Conservation (phyloP, 768 basidiomycete genomes). For the Boletus pseudopeckii region DNA sequence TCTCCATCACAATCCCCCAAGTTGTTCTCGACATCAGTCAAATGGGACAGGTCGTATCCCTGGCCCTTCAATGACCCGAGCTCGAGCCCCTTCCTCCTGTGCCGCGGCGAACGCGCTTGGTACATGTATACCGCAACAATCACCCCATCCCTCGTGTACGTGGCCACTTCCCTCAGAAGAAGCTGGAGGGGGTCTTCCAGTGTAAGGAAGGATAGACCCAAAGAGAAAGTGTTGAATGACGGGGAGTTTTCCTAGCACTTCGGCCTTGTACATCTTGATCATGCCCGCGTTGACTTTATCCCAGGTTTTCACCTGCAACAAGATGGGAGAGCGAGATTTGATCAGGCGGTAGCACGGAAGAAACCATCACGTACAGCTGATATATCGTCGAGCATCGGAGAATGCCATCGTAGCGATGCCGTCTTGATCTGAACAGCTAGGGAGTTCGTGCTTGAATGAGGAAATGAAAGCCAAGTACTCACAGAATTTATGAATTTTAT, state of each 20-base stretch:
- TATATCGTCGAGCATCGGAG: constrained; percentile 98
- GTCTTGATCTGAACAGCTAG: constrained; percentile 72
- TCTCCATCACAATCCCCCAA: background rate
- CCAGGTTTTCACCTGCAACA: constrained; percentile 78
- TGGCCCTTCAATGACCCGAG: constrained; percentile 48
- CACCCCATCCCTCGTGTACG: constrained; percentile 68
- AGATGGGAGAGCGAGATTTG: background rate
- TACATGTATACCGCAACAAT: constrained; percentile 89
- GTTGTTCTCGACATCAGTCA: constrained; percentile 43
- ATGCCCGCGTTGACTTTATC: constrained; percentile 95
- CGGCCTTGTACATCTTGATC: constrained; percentile 97
- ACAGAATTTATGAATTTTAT: constrained; percentile 96
- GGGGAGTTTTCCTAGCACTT: constrained; percentile 92
- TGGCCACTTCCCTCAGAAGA: constrained; percentile 24
- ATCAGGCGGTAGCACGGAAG: background rate
- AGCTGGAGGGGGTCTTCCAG: constrained; percentile 49
- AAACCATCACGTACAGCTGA: constrained; percentile 54
- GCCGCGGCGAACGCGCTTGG: constrained; percentile 82
- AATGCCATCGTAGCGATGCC: constrained; percentile 95
- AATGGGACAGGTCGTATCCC: constrained; percentile 79
- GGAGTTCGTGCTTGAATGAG: background rate
- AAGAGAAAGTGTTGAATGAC: constrained; percentile 97
- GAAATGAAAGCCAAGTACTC: constrained; percentile 20
- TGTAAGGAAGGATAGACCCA: constrained; percentile 72
- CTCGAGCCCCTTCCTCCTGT: constrained; percentile 37